phyloP scores from a whole-genome alignment of 1,284 basidiomycete genomes.

The Ceratobasidium sp. region DNA sequence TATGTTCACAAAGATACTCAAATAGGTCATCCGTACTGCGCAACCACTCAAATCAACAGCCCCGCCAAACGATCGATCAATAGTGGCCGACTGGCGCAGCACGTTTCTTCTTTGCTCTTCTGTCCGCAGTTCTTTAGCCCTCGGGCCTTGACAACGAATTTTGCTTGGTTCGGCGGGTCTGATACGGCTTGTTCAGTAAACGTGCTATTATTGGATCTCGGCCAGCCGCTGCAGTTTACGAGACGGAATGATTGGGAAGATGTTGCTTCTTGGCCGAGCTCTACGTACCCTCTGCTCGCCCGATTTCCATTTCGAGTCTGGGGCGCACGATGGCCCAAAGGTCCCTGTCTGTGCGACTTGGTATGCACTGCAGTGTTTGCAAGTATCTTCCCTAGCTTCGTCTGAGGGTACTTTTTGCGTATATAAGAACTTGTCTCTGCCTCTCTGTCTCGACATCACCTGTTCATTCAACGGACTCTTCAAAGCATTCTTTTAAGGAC shows the following conservation, averaged over 20 bases:
- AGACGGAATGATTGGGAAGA: conserved; percentile 1
- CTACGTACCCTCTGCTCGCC: neutral
- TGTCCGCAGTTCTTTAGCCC: conserved; percentile 20
- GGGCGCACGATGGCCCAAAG: neutral
- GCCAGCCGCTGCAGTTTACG: neutral
- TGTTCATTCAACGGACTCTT: conserved; percentile 4
- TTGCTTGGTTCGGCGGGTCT: neutral
- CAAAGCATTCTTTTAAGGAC: conserved; percentile 5
- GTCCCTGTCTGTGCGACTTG: neutral
- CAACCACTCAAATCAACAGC: neutral
- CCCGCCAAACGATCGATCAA: neutral
- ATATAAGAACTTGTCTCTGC: conserved; percentile 24
- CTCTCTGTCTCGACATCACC: conserved; percentile 18
- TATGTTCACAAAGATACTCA: neutral
- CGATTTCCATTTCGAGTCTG: neutral
- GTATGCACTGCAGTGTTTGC: neutral
- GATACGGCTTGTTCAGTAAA: neutral
- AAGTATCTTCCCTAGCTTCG: neutral
- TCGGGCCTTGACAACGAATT: neutral
- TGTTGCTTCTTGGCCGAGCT: neutral
- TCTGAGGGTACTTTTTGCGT: neutral
- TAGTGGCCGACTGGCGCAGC: conserved; percentile 1
- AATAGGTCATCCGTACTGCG: neutral
- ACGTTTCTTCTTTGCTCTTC: conserved; percentile 26
- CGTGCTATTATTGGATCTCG: conserved; percentile 1